Conservation (phyloP, 108 stramenopile species). For the Skeletonema costatum region DNA sequence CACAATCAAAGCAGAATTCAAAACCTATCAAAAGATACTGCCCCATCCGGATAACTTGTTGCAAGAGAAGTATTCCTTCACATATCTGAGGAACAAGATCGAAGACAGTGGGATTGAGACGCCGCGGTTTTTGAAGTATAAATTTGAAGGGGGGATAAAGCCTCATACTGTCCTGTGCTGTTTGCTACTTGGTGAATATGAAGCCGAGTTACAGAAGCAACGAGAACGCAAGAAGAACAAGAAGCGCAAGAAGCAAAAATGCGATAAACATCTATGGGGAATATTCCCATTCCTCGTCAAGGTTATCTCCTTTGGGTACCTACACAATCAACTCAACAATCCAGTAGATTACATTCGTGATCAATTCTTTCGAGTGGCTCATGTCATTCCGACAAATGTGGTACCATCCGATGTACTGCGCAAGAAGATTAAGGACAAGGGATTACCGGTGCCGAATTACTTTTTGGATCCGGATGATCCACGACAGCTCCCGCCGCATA, state of each 20-base stretch:
- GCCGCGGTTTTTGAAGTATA: slow-evolving; percentile 35
- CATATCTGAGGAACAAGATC: slow-evolving; percentile 17
- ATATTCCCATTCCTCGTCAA: slow-evolving; percentile 9
- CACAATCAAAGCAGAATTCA: slow-evolving; percentile 37
- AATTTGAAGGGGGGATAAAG: slow-evolving; percentile 35
- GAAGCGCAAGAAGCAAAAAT: neutral
- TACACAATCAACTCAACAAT: slow-evolving; percentile 40
- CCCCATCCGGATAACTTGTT: slow-evolving; percentile 37
- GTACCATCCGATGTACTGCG: slow-evolving; percentile 25
- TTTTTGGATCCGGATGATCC: slow-evolving; percentile 38
- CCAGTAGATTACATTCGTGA: slow-evolving; percentile 40
- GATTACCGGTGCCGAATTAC: slow-evolving; percentile 42
- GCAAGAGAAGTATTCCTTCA: slow-evolving; percentile 35
- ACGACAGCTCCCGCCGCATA: slow-evolving; percentile 40
- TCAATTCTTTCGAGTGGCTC: slow-evolving; percentile 31
- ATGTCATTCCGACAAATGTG: slow-evolving; percentile 13
- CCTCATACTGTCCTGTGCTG: slow-evolving; percentile 41
- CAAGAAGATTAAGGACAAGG: slow-evolving; percentile 35
- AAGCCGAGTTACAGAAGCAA: slow-evolving; percentile 1
- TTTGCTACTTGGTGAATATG: slow-evolving; percentile 35
- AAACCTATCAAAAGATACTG: slow-evolving; percentile 30
- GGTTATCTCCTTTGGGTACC: slow-evolving; percentile 25
- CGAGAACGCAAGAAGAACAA: neutral
- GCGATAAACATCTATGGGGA: neutral
- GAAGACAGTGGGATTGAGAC: slow-evolving; percentile 11